Conservation (phyloP, 306 rosid species). For the Sesbania bispinosa region DNA sequence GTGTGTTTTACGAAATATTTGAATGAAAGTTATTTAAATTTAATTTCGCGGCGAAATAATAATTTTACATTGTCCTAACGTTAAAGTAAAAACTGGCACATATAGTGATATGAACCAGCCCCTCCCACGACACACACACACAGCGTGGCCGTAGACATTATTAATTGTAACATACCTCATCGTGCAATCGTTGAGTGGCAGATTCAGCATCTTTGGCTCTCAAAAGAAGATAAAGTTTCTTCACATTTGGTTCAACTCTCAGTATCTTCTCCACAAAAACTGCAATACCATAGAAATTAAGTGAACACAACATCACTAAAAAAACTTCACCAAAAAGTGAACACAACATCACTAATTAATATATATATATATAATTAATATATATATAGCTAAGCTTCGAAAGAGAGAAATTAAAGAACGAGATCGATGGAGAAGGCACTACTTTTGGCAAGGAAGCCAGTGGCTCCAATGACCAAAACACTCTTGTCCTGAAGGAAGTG, state of each 20-base stretch:
- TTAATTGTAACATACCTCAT: slow-evolving; percentile 36
- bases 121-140: no score
- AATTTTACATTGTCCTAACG: no score
- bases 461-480: slow-evolving; percentile 54
- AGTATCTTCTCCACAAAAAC: slow-evolving; percentile 72
- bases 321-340: no score
- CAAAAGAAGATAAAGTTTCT: slow-evolving; percentile 65
- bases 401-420: not conserved
- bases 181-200: slow-evolving; percentile 45
- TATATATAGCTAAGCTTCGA: no score
- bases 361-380: not conserved
- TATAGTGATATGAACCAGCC: no score
- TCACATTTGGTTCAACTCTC: slow-evolving; percentile 62
- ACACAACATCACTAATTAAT: not conserved
- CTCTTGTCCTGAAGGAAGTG: slow-evolving; percentile 40
- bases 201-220: slow-evolving; percentile 46
- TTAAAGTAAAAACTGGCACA: no score
- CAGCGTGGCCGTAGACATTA: no score
- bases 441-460: slow-evolving; percentile 73
- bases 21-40: no score
- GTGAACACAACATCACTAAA: not conserved
- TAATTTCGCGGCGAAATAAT: no score
- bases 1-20: no score
- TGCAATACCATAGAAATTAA: slow-evolving; percentile 14
- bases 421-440: no score